Conservation (phyloP, 2,329 filamentous ascomycete species). For the Amauroascus niger region DNA sequence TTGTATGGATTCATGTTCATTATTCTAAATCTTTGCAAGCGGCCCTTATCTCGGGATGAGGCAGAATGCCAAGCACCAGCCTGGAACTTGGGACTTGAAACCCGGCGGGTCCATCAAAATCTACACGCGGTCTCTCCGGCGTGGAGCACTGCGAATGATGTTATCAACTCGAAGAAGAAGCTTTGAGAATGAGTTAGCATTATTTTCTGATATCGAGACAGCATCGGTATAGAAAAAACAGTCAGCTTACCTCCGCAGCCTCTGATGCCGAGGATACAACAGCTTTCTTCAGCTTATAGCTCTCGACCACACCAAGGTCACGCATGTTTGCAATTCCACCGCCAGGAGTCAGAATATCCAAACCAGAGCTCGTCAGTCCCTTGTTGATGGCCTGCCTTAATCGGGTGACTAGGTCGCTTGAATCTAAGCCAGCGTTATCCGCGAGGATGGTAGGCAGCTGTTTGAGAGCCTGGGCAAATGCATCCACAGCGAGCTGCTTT, state of each 20-base stretch:
- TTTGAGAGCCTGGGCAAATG: slow-evolving; percentile 78
- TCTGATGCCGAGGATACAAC: slow-evolving; percentile 94
- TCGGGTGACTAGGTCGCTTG: slow-evolving; percentile 82
- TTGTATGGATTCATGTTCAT: neutral
- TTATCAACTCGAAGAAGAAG: slow-evolving; percentile 90
- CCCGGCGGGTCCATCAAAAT: neutral
- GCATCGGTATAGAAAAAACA: neutral
- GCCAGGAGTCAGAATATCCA: slow-evolving; percentile 80
- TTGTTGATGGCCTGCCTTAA: slow-evolving; percentile 91
- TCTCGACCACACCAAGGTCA: slow-evolving; percentile 88
- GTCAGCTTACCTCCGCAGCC: slow-evolving; percentile 71
- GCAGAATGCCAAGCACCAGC: neutral
- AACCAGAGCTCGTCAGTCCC: slow-evolving; percentile 80
- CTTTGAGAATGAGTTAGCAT: slow-evolving; percentile 37
- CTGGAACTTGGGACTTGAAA: neutral
- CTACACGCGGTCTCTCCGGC: slow-evolving; percentile 57
- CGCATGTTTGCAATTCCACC: slow-evolving; percentile 94
- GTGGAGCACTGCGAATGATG: slow-evolving; percentile 88
- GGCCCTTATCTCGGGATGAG: neutral
- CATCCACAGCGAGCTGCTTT: slow-evolving; percentile 85
- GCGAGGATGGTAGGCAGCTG: slow-evolving; percentile 94
- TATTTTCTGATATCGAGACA: neutral
- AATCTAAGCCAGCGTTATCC: slow-evolving; percentile 94
- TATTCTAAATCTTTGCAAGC: neutral
- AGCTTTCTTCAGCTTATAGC: slow-evolving; percentile 97